Evolutionary conservation across 768 basidiomycete genomes (phyloP).

Genomic region (Omphalotus guepiniiformis): DNA sequence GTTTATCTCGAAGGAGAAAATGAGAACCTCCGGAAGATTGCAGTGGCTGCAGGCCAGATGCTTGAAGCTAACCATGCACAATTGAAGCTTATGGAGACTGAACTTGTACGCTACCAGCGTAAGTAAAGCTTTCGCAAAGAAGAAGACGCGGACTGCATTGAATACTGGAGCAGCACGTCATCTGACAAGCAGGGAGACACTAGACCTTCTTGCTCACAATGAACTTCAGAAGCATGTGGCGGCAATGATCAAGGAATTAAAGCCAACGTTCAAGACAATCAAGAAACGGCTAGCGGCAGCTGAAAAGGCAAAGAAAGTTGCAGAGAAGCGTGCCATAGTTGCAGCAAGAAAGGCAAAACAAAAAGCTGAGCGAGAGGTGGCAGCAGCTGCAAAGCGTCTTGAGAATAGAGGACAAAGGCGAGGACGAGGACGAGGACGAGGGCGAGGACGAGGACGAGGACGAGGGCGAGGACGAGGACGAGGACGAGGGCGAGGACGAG

Average conservation of each 20-base stretch:
- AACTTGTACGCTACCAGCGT: conserved; percentile 12
- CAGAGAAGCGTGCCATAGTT: too few species aligned
- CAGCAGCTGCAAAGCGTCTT: neutral
- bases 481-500: neutral
- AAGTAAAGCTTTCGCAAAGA: conserved; percentile 11
- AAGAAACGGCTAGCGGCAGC: conserved; percentile 3
- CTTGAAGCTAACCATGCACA: conserved; percentile 12
- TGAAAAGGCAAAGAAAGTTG: neutral
- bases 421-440: too few species aligned
- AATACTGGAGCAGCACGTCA: conserved; percentile 1
- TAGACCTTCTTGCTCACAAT: conserved; percentile 7
- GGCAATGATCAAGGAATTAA: conserved; percentile 7
- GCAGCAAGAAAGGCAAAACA: neutral
- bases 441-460: too few species aligned
- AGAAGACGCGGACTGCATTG: conserved; percentile 1
- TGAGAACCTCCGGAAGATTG: conserved; percentile 8
- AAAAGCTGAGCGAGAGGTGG: neutral
- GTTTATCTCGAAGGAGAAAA: conserved; percentile 6
- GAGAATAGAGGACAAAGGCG: neutral
- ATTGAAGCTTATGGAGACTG: conserved; percentile 15
- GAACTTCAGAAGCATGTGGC: conserved; percentile 5
- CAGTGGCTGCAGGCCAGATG: neutral
- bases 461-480: neutral
- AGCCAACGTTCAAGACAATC: conserved; percentile 7
- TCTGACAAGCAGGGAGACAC: conserved; percentile 9